These are phyloP conservation scores for Penicillium bovifimosum DNA, from an alignment of 495 filamentous ascomycete genomes.

Conservation along the genomic window DNA sequence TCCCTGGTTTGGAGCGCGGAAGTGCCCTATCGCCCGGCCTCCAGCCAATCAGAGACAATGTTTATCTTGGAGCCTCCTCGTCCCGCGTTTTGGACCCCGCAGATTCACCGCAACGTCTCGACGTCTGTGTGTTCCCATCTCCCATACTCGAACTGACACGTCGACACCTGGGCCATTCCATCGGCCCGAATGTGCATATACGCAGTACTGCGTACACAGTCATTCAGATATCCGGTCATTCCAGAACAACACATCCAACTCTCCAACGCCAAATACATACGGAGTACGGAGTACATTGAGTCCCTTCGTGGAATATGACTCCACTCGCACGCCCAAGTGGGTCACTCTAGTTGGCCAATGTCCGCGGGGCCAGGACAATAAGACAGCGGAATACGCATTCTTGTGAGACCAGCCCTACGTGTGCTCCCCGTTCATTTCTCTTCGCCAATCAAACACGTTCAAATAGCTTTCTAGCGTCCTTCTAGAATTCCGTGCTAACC, in stretches of 20 bases:
- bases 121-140: not conserved
- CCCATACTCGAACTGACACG: not conserved
- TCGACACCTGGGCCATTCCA: not conserved
- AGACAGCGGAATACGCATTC: not conserved
- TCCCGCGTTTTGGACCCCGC: slow-evolving; percentile 1
- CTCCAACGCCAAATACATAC: not conserved
- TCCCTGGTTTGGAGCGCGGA: not conserved
- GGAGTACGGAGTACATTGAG: too few relatives aligned
- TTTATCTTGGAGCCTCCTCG: slow-evolving; percentile 3
- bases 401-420: not conserved
- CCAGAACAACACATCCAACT: not conserved
- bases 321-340: not conserved
- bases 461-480: not conserved
- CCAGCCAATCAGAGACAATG: not conserved
- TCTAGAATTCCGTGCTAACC: slow-evolving; percentile 5
- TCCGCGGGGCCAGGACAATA: not conserved
- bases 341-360: not conserved
- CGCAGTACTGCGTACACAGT: too few relatives aligned
- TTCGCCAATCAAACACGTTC: not conserved
- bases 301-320: not conserved
- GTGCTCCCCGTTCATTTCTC: not conserved
- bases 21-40: not conserved
- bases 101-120: slow-evolving; percentile 1
- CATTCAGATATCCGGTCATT: not conserved
- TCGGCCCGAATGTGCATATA: not conserved